A percentile compares a stretch with the other conserved stretches of the same genome.
Conservation (phyloP, 495 filamentous ascomycete genomes). For the Oidiodendron maius region DNA sequence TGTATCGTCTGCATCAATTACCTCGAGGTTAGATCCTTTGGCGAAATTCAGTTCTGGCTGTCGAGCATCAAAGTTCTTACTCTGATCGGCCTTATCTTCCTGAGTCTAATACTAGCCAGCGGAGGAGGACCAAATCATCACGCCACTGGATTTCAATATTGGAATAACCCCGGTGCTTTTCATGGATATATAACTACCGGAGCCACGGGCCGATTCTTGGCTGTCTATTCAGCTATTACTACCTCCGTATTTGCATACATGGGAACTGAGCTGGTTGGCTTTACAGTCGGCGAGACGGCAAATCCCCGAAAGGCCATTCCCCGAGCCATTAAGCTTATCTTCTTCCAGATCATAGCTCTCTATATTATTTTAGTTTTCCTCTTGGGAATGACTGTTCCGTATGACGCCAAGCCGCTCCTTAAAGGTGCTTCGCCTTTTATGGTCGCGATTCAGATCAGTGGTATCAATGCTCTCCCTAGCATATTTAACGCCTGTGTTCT, state of each 20-base stretch:
- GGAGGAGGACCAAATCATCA: conserved; percentile 24
- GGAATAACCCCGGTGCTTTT: conserved; percentile 68
- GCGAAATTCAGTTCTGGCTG: conserved; percentile 54
- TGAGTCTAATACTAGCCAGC: conserved; percentile 25
- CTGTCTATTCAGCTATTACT: conserved; percentile 70
- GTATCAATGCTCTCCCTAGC: conserved; percentile 53
- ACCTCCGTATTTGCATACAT: conserved; percentile 75
- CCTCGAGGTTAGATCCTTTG: background rate
- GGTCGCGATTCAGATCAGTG: conserved; percentile 57
- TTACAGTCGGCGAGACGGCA: conserved; percentile 67
- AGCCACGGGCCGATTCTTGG: conserved; percentile 54
- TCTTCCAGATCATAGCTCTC: conserved; percentile 65
- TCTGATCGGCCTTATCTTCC: conserved; percentile 47
- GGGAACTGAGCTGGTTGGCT: conserved; percentile 79
- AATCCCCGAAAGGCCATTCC: conserved; percentile 66
- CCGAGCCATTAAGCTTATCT: conserved; percentile 62
- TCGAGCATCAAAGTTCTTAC: conserved; percentile 50
- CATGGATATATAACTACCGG: conserved; percentile 34
- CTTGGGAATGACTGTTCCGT: conserved; percentile 64
- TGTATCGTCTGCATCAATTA: background rate
- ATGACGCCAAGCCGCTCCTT: conserved; percentile 47
- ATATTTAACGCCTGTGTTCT: conserved; percentile 67
- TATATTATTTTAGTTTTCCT: conserved; percentile 65
- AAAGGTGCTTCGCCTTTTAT: conserved; percentile 62
- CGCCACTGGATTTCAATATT: conserved; percentile 56